These are phyloP conservation scores for Cercophora samala DNA, from an alignment of 495 filamentous ascomycete species.

Conservation along the genomic window DNA sequence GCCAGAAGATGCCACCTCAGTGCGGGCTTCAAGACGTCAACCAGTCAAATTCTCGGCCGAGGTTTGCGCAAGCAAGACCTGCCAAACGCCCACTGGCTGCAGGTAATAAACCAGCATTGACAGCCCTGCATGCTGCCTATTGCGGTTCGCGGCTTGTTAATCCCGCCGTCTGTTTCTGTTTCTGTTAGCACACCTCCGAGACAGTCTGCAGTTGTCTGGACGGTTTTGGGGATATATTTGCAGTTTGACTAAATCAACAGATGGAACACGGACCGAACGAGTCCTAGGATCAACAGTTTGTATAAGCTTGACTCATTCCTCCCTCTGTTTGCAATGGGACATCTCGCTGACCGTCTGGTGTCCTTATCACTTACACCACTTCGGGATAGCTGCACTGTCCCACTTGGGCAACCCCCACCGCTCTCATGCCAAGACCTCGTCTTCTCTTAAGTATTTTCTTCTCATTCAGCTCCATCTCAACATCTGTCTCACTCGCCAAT, in stretches of 20 bases:
- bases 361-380: slow-evolving; percentile 20
- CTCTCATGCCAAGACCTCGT: not conserved
- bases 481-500: not conserved
- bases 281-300: not conserved
- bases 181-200: not conserved
- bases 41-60: slow-evolving; percentile 1
- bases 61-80: slow-evolving; percentile 7
- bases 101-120: slow-evolving; percentile 12
- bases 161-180: not conserved
- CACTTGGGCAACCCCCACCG: not conserved
- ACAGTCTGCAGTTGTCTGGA: not conserved
- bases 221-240: not conserved
- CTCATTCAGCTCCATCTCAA: not conserved
- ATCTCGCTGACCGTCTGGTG: not conserved
- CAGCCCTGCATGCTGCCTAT: not conserved
- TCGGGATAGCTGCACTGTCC: not conserved
- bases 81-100: slow-evolving; percentile 10
- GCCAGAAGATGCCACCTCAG: slow-evolving; percentile 29
- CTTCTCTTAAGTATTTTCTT: not conserved
- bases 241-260: not conserved
- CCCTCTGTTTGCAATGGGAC: not conserved
- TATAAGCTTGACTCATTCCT: not conserved
- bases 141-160: not conserved
- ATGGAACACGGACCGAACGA: not conserved
- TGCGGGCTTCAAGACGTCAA: not conserved